These are phyloP conservation scores for Didymella segeticola DNA, from an alignment of 2,329 filamentous ascomycete genomes.

Conservation along the genomic window DNA sequence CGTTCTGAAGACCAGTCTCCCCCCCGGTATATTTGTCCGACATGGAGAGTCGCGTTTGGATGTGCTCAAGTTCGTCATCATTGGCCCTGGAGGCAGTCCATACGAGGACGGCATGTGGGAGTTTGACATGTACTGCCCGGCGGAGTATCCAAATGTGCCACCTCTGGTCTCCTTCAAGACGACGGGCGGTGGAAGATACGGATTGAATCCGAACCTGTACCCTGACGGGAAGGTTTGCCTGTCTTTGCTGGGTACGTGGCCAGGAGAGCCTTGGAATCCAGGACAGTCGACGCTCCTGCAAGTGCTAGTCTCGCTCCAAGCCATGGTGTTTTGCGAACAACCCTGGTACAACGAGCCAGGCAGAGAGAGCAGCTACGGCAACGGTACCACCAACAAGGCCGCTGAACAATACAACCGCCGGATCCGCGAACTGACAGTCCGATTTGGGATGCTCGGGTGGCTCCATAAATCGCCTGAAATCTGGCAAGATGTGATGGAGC, in stretches of 20 bases:
- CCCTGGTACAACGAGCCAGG: slow-evolving; percentile 65
- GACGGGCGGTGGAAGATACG: slow-evolving; percentile 50
- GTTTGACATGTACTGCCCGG: slow-evolving; percentile 59
- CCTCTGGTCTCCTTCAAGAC: slow-evolving; percentile 55
- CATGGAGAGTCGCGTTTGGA: slow-evolving; percentile 56
- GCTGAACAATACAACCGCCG: slow-evolving; percentile 37
- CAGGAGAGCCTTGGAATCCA: slow-evolving; percentile 55
- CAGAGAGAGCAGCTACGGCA: slow-evolving; percentile 22
- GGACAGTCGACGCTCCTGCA: slow-evolving; percentile 59
- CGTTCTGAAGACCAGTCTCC: slow-evolving; percentile 55
- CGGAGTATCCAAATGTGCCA: slow-evolving; percentile 52
- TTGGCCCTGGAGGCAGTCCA: slow-evolving; percentile 59
- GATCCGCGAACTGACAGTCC: slow-evolving; percentile 36
- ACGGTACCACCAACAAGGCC: neutral
- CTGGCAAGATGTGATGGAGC: slow-evolving; percentile 34
- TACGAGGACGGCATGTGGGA: slow-evolving; percentile 64
- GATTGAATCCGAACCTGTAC: slow-evolving; percentile 63
- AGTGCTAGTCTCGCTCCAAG: slow-evolving; percentile 63
- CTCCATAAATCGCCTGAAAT: slow-evolving; percentile 26
- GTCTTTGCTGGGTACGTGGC: slow-evolving; percentile 47
- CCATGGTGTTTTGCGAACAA: slow-evolving; percentile 63
- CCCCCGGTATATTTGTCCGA: slow-evolving; percentile 60
- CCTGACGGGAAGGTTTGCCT: slow-evolving; percentile 51
- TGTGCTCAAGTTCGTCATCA: slow-evolving; percentile 59
- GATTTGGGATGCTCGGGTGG: slow-evolving; percentile 45